Conservation (phyloP, 1,284 basidiomycete species). For the Tausonia pullulans region DNA sequence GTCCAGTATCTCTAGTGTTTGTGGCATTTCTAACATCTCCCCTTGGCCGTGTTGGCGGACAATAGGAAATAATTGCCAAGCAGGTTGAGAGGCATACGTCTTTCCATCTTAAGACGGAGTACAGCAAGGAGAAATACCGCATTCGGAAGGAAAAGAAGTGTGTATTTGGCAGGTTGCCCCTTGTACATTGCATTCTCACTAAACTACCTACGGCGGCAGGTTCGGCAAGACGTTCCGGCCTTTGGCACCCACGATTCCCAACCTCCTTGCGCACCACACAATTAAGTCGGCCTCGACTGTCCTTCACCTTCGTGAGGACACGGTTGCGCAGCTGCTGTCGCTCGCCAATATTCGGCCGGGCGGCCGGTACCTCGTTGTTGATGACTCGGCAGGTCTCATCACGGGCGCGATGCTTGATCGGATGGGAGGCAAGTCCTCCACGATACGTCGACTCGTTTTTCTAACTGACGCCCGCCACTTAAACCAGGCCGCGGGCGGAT, state of each 20-base stretch:
- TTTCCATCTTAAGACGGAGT: conserved; percentile 86
- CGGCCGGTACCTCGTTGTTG: conserved; percentile 76
- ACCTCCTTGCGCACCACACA: conserved; percentile 67
- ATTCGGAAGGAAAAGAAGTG: conserved; percentile 92
- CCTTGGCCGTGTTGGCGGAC: neutral
- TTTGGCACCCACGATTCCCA: conserved; percentile 74
- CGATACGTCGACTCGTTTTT: neutral
- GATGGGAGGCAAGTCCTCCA: conserved; percentile 54
- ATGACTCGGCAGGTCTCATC: conserved; percentile 84
- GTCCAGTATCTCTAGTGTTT: conserved; percentile 5
- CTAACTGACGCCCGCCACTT: neutral
- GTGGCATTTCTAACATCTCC: neutral
- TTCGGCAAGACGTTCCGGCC: conserved; percentile 83
- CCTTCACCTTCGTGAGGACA: conserved; percentile 74
- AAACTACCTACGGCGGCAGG: conserved; percentile 38
- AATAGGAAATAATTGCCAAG: conserved; percentile 78
- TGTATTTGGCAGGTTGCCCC: conserved; percentile 25
- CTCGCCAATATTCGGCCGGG: conserved; percentile 75
- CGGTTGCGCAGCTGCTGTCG: conserved; percentile 76
- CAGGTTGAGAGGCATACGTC: conserved; percentile 85
- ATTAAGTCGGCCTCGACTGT: conserved; percentile 68
- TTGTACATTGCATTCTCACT: neutral
- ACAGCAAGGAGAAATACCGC: conserved; percentile 92
- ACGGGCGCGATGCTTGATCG: conserved; percentile 75
- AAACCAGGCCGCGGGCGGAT: conserved; percentile 56